Base-by-base conservation (phyloP, 1,284 basidiomycete species). In the Austroboletus niveus region DNA sequence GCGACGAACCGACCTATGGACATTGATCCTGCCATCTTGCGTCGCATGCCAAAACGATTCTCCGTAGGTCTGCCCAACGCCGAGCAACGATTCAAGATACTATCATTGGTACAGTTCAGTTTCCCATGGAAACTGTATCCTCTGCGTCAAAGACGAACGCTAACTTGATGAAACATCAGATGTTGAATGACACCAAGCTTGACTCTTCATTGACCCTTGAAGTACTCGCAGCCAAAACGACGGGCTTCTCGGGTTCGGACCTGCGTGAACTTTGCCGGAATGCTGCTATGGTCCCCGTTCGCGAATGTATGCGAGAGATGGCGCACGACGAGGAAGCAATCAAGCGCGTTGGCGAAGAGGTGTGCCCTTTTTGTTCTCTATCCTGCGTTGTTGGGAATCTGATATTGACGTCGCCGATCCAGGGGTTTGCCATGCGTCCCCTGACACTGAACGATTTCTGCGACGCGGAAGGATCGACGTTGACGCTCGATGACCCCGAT, bases 1-100 rank as follows among this genome's bases (percentile, higher is more conserved):
- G 96, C 95, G 0, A 98, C 96, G 7, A 99, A 99, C 70, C 79
- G 97, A 55, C 95, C 95, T 12, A 85, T 84, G 60, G 96, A 98
- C 64, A 99, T 99, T 52, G 97, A 99, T 70, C 78, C 92, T 11
- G 96, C 96, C 22, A 96, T 98, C 63, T 79, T 98, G 5, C 84
- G 96, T 29, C 87, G 96, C 34, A 94, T 99, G 93, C 97, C 97
- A 0, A 98, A 98, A 71, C 88, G 95, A n/a, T 99, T 98, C 68
- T 82, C 92, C 1, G 84, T 99, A 53, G 78, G 84, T 8, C 76
- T 98, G 24, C 97, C 97, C 1, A 87, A 90, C 58, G 67, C 75
- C 5, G 80, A 86, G 14, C 95, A 98, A 65, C 82, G 97, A 31
- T 74, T 84, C 50, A 94, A 92, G 71, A 99, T 99, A 56, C 79